Percentiles rank a stretch among this genome's conserved stretches.
phyloP scores from a whole-genome alignment of 2,329 filamentous ascomycete species.

The Colletotrichum godetiae region DNA sequence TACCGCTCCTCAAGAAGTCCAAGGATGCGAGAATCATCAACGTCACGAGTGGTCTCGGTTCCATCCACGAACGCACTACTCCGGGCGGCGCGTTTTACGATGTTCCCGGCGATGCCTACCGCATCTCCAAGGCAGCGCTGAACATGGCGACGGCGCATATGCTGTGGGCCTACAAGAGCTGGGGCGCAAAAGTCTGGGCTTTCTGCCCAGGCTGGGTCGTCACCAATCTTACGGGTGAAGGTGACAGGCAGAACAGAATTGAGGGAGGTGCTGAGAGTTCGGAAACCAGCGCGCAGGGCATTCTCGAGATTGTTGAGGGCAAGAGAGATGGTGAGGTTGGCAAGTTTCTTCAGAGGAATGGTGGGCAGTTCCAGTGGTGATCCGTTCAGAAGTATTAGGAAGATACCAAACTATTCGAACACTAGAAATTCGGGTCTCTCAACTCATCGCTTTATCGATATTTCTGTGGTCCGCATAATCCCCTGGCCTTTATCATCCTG shows the following conservation, averaged over 20 bases:
- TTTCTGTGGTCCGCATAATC: conserved; percentile 13
- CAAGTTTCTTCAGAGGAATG: conserved; percentile 35
- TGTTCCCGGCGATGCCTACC: conserved; percentile 42
- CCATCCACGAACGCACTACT: conserved; percentile 42
- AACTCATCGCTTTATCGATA: conserved; percentile 11
- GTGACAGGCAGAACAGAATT: conserved; percentile 40
- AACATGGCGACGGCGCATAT: conserved; percentile 49
- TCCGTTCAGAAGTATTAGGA: too few relatives aligned
- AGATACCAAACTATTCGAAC: neutral
- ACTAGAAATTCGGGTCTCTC: neutral
- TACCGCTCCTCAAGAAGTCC: conserved; percentile 45
- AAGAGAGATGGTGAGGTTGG: conserved; percentile 42
- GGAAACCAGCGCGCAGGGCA: conserved; percentile 40
- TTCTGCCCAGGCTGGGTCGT: conserved; percentile 49
- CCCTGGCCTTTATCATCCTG: conserved; percentile 1
- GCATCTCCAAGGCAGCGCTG: conserved; percentile 50
- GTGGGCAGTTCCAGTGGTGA: neutral
- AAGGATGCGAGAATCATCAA: conserved; percentile 45
- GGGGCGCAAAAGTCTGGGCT: conserved; percentile 45
- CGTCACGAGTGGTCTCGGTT: conserved; percentile 47
- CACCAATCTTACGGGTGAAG: conserved; percentile 45
- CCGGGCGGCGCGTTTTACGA: conserved; percentile 20
- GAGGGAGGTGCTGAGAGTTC: conserved; percentile 42
- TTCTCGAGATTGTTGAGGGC: conserved; percentile 42
- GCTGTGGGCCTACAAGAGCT: conserved; percentile 40